Conservation (phyloP, 2,329 filamentous ascomycete genomes). For the Xylariaceae sp. region DNA sequence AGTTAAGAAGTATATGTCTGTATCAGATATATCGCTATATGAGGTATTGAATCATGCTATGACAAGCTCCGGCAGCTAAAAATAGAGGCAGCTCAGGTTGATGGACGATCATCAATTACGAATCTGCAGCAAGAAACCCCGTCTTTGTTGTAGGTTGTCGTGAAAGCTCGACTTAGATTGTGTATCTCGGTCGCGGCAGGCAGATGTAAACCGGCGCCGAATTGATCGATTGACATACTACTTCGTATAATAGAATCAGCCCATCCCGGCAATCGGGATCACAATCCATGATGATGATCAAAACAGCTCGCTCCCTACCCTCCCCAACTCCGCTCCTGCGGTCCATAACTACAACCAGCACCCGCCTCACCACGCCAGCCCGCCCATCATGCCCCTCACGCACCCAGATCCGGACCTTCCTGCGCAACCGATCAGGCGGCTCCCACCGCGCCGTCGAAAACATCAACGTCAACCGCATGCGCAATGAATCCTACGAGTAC, state of each 20-base stretch:
- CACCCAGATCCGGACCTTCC: conserved; percentile 14
- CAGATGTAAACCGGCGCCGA: neutral
- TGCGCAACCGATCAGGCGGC: neutral
- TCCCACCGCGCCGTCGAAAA: conserved; percentile 40
- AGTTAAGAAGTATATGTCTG: neutral
- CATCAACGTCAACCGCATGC: conserved; percentile 46
- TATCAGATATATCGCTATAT: neutral
- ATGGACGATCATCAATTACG: too few species aligned
- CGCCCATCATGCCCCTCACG: conserved; percentile 7
- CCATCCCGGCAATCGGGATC: neutral
- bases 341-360: conserved; percentile 1
- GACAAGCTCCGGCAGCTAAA: too few species aligned
- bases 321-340: conserved; percentile 15
- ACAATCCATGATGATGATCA: conserved; percentile 5
- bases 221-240: neutral
- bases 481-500: conserved; percentile 44
- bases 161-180: neutral
- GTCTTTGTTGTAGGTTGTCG: neutral
- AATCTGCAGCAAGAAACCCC: neutral
- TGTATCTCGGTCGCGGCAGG: neutral
- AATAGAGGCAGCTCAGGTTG: too few species aligned
- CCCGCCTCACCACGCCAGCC: conserved; percentile 4
- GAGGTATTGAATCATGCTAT: neutral
- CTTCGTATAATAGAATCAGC: neutral
- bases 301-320: conserved; percentile 9